Percentiles rank a stretch among this genome's conserved stretches.
These are phyloP conservation scores for Penicillium thymicola DNA, from an alignment of 2,329 filamentous ascomycete species.

Conservation along the genomic window DNA sequence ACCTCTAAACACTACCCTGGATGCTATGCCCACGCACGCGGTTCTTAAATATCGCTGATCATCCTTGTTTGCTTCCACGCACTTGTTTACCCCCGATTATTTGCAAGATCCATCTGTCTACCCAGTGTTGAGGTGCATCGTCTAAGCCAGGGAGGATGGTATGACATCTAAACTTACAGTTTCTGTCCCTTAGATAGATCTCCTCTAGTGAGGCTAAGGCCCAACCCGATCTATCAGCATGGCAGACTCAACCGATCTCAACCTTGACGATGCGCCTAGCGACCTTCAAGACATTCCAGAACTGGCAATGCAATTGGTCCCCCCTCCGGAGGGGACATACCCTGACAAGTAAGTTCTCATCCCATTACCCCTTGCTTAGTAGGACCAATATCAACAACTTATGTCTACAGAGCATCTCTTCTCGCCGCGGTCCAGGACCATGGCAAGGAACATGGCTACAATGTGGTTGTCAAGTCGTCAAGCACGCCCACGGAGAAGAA, in stretches of 20 bases:
- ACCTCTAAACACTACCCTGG: slow-evolving; percentile 9
- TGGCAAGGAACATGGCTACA: slow-evolving; percentile 44
- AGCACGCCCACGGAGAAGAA: slow-evolving; percentile 47
- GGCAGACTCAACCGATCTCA: slow-evolving; percentile 43
- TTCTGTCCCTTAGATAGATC: neutral
- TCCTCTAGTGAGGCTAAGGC: slow-evolving; percentile 15
- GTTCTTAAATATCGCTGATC: slow-evolving; percentile 19
- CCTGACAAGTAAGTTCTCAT: slow-evolving; percentile 39
- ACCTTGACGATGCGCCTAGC: slow-evolving; percentile 43
- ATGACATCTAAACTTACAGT: slow-evolving; percentile 20
- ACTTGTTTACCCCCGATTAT: slow-evolving; percentile 28
- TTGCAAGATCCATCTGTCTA: slow-evolving; percentile 9
- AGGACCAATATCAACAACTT: slow-evolving; percentile 6
- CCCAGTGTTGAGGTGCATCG: slow-evolving; percentile 6
- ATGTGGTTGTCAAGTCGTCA: slow-evolving; percentile 47
- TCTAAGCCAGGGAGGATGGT: slow-evolving; percentile 15
- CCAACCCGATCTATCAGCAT: slow-evolving; percentile 27
- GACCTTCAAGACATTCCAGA: slow-evolving; percentile 47
- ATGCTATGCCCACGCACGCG: slow-evolving; percentile 40
- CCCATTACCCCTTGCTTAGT: neutral
- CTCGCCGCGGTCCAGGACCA: slow-evolving; percentile 42
- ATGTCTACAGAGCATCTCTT: slow-evolving; percentile 31
- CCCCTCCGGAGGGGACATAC: slow-evolving; percentile 44
- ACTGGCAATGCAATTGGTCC: slow-evolving; percentile 41
- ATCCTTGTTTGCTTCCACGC: slow-evolving; percentile 39